These are phyloP conservation scores for Aspergillus baeticus DNA, from an alignment of 495 filamentous ascomycete species.

Conservation along the genomic window DNA sequence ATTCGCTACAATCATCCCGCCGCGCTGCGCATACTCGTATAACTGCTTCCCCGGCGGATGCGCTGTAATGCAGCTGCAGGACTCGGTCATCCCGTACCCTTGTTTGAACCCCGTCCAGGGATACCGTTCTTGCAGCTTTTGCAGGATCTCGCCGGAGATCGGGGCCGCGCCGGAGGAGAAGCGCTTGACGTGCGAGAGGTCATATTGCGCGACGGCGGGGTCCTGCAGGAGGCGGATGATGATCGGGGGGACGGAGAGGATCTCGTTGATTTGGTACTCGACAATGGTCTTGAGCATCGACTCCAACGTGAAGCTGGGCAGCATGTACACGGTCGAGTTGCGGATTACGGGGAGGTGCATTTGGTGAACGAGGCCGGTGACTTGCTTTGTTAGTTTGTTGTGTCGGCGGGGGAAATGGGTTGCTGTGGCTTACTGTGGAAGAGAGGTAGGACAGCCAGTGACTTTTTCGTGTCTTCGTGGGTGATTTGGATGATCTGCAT, in stretches of 20 bases:
- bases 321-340: slow-evolving; percentile 58
- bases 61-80: slow-evolving; percentile 59
- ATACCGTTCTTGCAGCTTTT: slow-evolving; percentile 55
- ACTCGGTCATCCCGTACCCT: slow-evolving; percentile 71
- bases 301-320: slow-evolving; percentile 57
- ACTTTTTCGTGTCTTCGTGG: slow-evolving; percentile 41
- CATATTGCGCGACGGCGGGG: slow-evolving; percentile 59
- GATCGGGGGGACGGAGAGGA: slow-evolving; percentile 69
- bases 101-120: slow-evolving; percentile 65
- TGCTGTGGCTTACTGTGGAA: slow-evolving; percentile 43
- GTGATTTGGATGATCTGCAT: slow-evolving; percentile 54
- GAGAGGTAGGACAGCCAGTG: slow-evolving; percentile 54
- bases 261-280: slow-evolving; percentile 53
- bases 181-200: slow-evolving; percentile 49
- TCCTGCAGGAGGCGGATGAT: slow-evolving; percentile 66
- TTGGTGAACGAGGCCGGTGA: slow-evolving; percentile 57
- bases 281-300: slow-evolving; percentile 52
- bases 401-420: neutral
- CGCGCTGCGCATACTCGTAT: slow-evolving; percentile 57
- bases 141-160: slow-evolving; percentile 60
- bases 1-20: slow-evolving; percentile 57
- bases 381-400: slow-evolving; percentile 11
- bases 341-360: slow-evolving; percentile 58
- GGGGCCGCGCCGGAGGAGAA: slow-evolving; percentile 66
- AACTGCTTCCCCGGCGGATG: slow-evolving; percentile 52